Evolutionary conservation across 148 eudicot species (phyloP).

Genomic region (Pharnaceum exiguum): DNA sequence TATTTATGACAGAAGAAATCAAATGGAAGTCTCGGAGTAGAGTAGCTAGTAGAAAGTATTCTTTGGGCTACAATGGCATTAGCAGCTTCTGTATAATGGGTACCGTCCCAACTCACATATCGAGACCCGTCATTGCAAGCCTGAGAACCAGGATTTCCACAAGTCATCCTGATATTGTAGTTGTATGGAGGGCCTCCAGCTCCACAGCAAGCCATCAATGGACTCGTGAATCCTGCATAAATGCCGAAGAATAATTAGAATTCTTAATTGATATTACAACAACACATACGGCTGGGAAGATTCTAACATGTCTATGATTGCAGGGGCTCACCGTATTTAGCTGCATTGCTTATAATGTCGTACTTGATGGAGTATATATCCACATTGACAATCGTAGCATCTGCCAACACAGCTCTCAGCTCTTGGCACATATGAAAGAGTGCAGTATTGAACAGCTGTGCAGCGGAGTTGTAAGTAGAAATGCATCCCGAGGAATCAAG

Average conservation of each 20-base stretch:
- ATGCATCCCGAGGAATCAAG: constrained; percentile 65
- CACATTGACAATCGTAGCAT: constrained; percentile 65
- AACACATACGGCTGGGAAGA: background rate
- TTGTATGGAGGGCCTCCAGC: constrained; percentile 88
- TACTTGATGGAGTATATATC: constrained; percentile 86
- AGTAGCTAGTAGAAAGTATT: constrained; percentile 59
- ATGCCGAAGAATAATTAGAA: background rate
- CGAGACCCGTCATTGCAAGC: constrained; percentile 51
- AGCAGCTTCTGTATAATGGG: constrained; percentile 87
- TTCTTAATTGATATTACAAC: background rate
- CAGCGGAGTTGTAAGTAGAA: constrained; percentile 60
- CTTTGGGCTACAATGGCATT: constrained; percentile 59
- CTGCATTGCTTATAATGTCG: constrained; percentile 67
- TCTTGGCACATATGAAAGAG: constrained; percentile 41
- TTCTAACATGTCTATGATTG: background rate
- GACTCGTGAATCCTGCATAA: constrained; percentile 59
- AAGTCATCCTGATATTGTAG: constrained; percentile 49
- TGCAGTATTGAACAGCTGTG: constrained; percentile 59
- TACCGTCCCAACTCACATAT: constrained; percentile 80
- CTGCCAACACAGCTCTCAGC: constrained; percentile 58
- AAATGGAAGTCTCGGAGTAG: constrained; percentile 55
- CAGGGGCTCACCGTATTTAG: constrained; percentile 54
- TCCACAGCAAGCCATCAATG: constrained; percentile 91
- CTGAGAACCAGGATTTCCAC: constrained; percentile 59
- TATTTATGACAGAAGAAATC: constrained; percentile 63